Base-by-base conservation (phyloP, 1,284 basidiomycete genomes). In the Wolfiporia cocos region DNA sequence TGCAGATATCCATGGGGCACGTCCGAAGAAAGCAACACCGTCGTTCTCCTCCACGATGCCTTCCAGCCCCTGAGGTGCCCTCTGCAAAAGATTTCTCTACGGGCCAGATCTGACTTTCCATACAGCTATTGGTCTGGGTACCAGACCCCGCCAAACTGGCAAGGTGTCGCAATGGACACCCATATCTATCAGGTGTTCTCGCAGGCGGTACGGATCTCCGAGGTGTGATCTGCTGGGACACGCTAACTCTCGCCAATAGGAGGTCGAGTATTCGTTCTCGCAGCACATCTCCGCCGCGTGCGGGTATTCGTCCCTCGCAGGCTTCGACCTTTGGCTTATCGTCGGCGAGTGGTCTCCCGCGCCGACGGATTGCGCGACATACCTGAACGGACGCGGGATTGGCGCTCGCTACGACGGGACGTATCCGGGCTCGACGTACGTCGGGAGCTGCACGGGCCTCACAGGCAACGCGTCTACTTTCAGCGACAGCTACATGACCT, bases 291-390 rank as follows among this genome's bases (percentile, higher is more conserved):
- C 64, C 42, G 62, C 73, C 31, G 84, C 84, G 4, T 93, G 90
- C 58, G 51, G 48, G 41, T 63, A 70, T 38, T 59, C 60, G 10
- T 52, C 64, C 1, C 72, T 91, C 31, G 56, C 71, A 0, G 55
- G 56, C 5, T 83, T 80, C 51, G 70, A 81, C 30, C 70, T 90
- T 11, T 88, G 84, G 85, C 65, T 77, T 28, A 67, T 92, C 39
- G 85, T 91, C 29, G 90, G 90, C 42, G 90, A 93, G 66, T 93
- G 88, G 87, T 78, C 86, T 0, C 74, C 86, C 24, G 89, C 89
- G 0, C 66, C 76, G 41, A 93, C 81, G 7, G 93, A 96, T 60
- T 96, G 92, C 55, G 90, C 92, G 12, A 79, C 68, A 52, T 91
- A 71, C 54, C 64, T 81, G 42, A 79, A 81, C 58, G 74, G 73